A percentile compares a stretch with the other conserved stretches of the same genome.
These are phyloP conservation scores for Plantago lanceolata DNA, from an alignment of 305 asterid species.

Conservation along the genomic window DNA sequence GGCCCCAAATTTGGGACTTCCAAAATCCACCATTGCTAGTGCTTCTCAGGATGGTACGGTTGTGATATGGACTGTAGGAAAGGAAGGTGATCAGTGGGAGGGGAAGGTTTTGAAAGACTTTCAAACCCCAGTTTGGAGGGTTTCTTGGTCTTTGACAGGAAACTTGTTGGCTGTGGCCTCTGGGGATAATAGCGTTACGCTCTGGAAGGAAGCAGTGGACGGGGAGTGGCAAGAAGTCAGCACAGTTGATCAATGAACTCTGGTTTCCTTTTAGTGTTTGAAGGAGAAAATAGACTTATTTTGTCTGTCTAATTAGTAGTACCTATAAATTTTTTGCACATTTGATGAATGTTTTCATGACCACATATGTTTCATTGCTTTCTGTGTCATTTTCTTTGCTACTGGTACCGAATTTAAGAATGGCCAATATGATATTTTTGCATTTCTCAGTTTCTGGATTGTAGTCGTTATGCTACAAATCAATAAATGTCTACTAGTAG, in stretches of 20 bases:
- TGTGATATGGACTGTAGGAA: conserved; percentile 75
- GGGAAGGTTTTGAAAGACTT: conserved; percentile 82
- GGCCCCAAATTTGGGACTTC: conserved; percentile 95
- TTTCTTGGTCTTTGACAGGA: conserved; percentile 89
- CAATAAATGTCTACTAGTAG: too few species aligned
- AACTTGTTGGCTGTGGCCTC: conserved; percentile 85
- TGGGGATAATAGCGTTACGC: conserved; percentile 64
- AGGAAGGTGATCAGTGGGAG: conserved; percentile 87
- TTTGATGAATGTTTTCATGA: too few species aligned
- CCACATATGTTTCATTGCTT: too few species aligned
- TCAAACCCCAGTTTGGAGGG: conserved; percentile 82
- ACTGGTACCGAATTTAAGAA: too few species aligned
- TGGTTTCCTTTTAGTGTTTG: not conserved
- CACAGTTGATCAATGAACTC: conserved; percentile 36
- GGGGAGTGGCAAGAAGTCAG: conserved; percentile 87
- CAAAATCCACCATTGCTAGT: conserved; percentile 84
- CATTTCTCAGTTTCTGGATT: too few species aligned
- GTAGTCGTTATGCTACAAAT: too few species aligned
- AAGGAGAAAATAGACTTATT: too few species aligned
- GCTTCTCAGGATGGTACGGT: conserved; percentile 92
- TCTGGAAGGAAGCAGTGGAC: conserved; percentile 91
- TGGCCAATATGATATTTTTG: too few species aligned
- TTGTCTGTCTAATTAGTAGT: too few species aligned
- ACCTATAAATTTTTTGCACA: too few species aligned
- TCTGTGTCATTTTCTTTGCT: too few species aligned